Evolutionary conservation across 371 early-diverging fungal species (phyloP).

Genomic region (Choanephora cucurbitarum): DNA sequence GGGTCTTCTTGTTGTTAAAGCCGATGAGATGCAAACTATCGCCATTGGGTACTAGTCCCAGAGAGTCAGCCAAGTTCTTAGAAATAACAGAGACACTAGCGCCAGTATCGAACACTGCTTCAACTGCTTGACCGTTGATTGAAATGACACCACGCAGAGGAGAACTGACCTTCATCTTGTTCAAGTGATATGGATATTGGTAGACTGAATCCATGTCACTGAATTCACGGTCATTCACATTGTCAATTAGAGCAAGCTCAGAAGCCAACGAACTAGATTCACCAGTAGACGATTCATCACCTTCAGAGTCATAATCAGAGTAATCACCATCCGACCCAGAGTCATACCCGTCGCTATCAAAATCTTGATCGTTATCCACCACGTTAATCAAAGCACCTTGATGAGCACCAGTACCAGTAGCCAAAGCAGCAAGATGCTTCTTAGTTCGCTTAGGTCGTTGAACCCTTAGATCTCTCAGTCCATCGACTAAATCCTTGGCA

Average conservation of each 20-base stretch:
- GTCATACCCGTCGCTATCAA: too few relatives aligned
- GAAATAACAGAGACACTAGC: constrained; percentile 16
- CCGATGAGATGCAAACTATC: constrained; percentile 14
- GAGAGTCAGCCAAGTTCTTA: neutral
- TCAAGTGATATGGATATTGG: constrained; percentile 16
- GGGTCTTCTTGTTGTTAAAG: neutral
- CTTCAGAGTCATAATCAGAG: neutral
- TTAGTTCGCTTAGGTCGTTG: neutral
- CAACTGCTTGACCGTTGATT: constrained; percentile 13
- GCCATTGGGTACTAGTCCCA: constrained; percentile 12
- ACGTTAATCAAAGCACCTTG: too few relatives aligned
- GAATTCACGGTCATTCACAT: neutral
- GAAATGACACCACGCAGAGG: constrained; percentile 9
- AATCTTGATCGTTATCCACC: too few relatives aligned
- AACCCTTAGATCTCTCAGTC: neutral
- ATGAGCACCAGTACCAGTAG: neutral
- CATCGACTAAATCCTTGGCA: constrained; percentile 16
- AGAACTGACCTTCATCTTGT: constrained; percentile 6
- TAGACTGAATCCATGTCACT: constrained; percentile 8
- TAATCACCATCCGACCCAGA: too few relatives aligned
- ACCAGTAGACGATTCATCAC: too few relatives aligned
- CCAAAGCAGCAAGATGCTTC: neutral
- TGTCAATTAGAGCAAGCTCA: neutral
- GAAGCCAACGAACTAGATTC: too few relatives aligned
- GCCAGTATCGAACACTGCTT: constrained; percentile 21